These are phyloP conservation scores for Candida sp. DNA, from an alignment of 1,139 yeast species.

Conservation along the genomic window DNA sequence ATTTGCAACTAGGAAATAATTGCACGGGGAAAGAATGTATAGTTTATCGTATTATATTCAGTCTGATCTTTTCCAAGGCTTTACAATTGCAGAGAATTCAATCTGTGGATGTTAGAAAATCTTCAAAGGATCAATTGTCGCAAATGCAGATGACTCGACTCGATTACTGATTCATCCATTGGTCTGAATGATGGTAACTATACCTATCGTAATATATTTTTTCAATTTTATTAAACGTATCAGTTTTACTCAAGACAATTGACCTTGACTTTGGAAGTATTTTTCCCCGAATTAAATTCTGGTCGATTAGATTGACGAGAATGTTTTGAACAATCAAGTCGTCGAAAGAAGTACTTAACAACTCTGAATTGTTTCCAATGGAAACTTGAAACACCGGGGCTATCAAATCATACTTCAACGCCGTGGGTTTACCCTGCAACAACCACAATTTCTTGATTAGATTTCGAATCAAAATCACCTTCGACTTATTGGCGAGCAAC, in stretches of 20 bases:
- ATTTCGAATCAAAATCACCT: slow-evolving; percentile 46
- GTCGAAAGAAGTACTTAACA: slow-evolving; percentile 12
- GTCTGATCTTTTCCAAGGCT: too few species aligned
- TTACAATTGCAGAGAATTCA: too few species aligned
- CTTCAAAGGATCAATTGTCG: too few species aligned
- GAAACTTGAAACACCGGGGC: slow-evolving; percentile 15
- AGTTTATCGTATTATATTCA: too few species aligned
- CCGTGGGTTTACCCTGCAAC: slow-evolving; percentile 20
- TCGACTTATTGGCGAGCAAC: slow-evolving; percentile 23
- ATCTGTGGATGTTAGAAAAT: too few species aligned
- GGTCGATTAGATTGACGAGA: slow-evolving; percentile 48
- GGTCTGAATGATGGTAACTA: slow-evolving; percentile 15
- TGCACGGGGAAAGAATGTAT: too few species aligned
- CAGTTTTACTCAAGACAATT: slow-evolving; percentile 47
- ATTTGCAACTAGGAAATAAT: too few species aligned
- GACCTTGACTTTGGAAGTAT: slow-evolving; percentile 40
- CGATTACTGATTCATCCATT: slow-evolving; percentile 11
- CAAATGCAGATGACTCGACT: too few species aligned
- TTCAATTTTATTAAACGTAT: slow-evolving; percentile 47
- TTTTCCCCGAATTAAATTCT: slow-evolving; percentile 52
- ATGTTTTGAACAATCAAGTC: slow-evolving; percentile 44
- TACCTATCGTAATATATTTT: slow-evolving; percentile 26
- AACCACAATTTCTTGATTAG: slow-evolving; percentile 36
- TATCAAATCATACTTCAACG: slow-evolving; percentile 27
- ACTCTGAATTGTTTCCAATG: slow-evolving; percentile 10